Percentiles rank a stretch among this genome's conserved stretches.
Evolutionary conservation across 805 yeast species (phyloP).

Genomic region (Isabelozyma pseudorhagii): DNA sequence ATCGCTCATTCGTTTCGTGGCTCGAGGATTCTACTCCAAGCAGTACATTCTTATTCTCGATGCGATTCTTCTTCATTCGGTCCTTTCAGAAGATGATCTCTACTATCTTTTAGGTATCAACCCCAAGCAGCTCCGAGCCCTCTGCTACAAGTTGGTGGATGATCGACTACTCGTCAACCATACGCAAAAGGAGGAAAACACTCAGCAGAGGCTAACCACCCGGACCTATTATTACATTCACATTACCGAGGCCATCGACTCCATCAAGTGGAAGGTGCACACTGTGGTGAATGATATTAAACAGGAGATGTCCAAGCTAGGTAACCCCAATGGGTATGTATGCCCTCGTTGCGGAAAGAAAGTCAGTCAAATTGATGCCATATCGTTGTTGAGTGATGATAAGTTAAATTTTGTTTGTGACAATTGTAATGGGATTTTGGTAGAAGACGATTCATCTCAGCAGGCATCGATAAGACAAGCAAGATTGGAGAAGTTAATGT

Average conservation of each 20-base stretch:
- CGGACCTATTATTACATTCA: slow-evolving; percentile 86
- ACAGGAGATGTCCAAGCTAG: slow-evolving; percentile 77
- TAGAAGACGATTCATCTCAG: slow-evolving; percentile 86
- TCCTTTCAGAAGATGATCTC: slow-evolving; percentile 88
- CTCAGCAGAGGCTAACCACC: slow-evolving; percentile 62
- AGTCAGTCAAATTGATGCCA: slow-evolving; percentile 84
- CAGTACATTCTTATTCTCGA: slow-evolving; percentile 84
- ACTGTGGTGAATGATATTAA: slow-evolving; percentile 74
- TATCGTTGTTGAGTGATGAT: slow-evolving; percentile 76
- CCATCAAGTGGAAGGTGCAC: slow-evolving; percentile 95
- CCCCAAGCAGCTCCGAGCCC: slow-evolving; percentile 79
- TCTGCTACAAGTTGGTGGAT: slow-evolving; percentile 77
- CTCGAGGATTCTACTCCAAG: slow-evolving; percentile 82
- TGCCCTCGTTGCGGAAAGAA: slow-evolving; percentile 84
- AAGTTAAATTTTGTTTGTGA: slow-evolving; percentile 80
- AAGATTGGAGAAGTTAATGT: slow-evolving; percentile 79
- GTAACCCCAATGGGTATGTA: slow-evolving; percentile 90
- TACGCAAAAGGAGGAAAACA: slow-evolving; percentile 54
- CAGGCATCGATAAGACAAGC: slow-evolving; percentile 80
- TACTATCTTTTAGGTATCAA: slow-evolving; percentile 77
- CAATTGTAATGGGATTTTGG: slow-evolving; percentile 69
- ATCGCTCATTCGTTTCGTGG: slow-evolving; percentile 69
- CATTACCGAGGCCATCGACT: slow-evolving; percentile 89
- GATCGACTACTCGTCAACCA: slow-evolving; percentile 76
- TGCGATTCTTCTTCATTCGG: slow-evolving; percentile 84